Conservation (phyloP, 768 basidiomycete genomes). For the Epithele typhae region DNA sequence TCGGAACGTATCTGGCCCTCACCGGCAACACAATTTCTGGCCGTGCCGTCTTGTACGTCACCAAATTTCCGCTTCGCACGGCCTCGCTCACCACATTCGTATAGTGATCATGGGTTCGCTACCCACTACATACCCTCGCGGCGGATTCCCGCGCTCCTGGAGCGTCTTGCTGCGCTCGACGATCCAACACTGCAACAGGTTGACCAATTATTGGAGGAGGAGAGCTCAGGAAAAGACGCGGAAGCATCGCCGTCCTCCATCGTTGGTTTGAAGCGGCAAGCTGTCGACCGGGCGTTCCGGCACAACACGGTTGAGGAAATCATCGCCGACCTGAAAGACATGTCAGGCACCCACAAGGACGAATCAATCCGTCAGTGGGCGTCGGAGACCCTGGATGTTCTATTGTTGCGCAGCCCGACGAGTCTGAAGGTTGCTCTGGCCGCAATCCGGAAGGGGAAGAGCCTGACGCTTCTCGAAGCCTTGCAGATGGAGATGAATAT, state of each 20-base stretch:
- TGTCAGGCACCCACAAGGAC: conserved; percentile 37
- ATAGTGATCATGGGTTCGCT: conserved; percentile 86
- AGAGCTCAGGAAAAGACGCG: conserved; percentile 51
- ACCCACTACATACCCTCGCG: conserved; percentile 88
- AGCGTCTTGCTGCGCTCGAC: conserved; percentile 59
- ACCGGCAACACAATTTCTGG: conserved; percentile 73
- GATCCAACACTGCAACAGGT: conserved; percentile 45
- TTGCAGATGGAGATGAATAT: conserved; percentile 86
- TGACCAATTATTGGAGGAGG: conserved; percentile 67
- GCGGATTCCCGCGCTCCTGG: conserved; percentile 65
- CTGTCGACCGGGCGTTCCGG: conserved; percentile 77
- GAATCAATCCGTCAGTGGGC: conserved; percentile 69
- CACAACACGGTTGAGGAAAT: conserved; percentile 71
- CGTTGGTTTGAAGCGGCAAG: conserved; percentile 60
- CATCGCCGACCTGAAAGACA: conserved; percentile 44
- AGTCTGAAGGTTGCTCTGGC: conserved; percentile 86
- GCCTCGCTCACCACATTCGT: not conserved
- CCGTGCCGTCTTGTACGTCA: conserved; percentile 74
- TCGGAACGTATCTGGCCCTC: conserved; percentile 92
- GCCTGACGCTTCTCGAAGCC: conserved; percentile 55
- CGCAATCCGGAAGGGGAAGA: conserved; percentile 70
- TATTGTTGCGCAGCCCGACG: conserved; percentile 81
- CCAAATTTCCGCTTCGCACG: conserved; percentile 25
- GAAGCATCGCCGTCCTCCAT: conserved; percentile 51
- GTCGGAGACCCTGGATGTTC: conserved; percentile 50